Conservation (phyloP, 176 grass and related monocot genomes). For the Oryza glaberrima region DNA sequence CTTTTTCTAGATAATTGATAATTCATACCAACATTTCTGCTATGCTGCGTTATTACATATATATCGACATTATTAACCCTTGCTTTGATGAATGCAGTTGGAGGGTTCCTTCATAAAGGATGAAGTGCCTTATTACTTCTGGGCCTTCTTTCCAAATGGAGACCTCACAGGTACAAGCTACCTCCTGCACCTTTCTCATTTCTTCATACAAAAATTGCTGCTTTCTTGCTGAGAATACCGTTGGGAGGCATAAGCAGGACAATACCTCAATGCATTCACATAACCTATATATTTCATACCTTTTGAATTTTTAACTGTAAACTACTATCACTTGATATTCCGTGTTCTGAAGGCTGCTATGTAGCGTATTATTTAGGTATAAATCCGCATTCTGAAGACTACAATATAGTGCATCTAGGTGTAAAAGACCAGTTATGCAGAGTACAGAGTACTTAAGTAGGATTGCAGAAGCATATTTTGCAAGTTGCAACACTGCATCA, state of each 20-base stretch:
- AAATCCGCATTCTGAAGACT: neutral
- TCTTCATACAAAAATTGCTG: neutral
- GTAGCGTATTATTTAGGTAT: neutral
- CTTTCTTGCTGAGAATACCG: conserved; percentile 8
- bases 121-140: conserved; percentile 74
- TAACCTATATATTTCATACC: neutral
- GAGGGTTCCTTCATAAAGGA: conserved; percentile 86
- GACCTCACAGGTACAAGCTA: conserved; percentile 68
- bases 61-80: neutral
- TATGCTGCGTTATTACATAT: neutral
- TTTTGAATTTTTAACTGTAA: neutral
- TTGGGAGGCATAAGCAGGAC: neutral
- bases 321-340: neutral
- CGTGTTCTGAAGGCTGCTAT: neutral
- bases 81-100: conserved; percentile 57
- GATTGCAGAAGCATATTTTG: neutral
- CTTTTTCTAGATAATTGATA: too few relatives aligned
- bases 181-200: neutral
- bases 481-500: neutral
- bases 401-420: neutral
- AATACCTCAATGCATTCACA: conserved; percentile 5
- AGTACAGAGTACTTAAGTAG: too few relatives aligned
- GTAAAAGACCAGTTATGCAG: neutral
- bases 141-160: conserved; percentile 88
- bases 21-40: neutral